Evolutionary conservation across 345 rosid species (phyloP), one percentile per base, ranked within the genome.

Genomic region (Theobroma cacao): DNA sequence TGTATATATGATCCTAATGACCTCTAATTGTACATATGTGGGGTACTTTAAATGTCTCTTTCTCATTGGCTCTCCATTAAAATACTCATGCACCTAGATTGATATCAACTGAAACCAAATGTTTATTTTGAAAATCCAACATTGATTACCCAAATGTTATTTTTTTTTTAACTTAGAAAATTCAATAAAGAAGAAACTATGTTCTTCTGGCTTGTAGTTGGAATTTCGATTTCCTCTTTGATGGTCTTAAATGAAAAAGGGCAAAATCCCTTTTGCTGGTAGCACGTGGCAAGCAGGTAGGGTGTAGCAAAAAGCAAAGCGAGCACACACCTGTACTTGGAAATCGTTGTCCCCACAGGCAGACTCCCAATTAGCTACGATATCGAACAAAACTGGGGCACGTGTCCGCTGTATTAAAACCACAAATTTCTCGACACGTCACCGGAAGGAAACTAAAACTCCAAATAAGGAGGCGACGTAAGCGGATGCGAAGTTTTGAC

Each of bases 261-360:
- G 1, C 20, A 10, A 52, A 68, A 56, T 2, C 30, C 30, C 12
- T 48, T 28, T 15, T 36, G 75, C 60, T 60, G 24, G 41, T 0
- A 43, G 55, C 78, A 85, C 88, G 84, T 85, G 88, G 80, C 83
- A 22, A 63, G 1, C 36, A 58, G 33, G 3, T 38, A 55, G 75
- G 5, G 74, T 17, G 22, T 60, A 56, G 34, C n/a, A 15, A 18
- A 74, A 78, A 84, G 80, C 78, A 71, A 58, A 75, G 75, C 0
- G 34, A 68, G 82, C 72, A 83, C 48, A 59, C 62, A 52, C 43
- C 36, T 76, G 30, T 4, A 26, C 63, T 71, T 79, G 7, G 55
- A 73, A 65, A 58, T 13, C 30, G 6, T 8, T 77, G 85, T 56
- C 88, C 83, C 82, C 84, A 75, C 75, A 33, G 52, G 47, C 77